phyloP scores from a whole-genome alignment of 139 green algal species.

The Yamagishiella unicocca region DNA sequence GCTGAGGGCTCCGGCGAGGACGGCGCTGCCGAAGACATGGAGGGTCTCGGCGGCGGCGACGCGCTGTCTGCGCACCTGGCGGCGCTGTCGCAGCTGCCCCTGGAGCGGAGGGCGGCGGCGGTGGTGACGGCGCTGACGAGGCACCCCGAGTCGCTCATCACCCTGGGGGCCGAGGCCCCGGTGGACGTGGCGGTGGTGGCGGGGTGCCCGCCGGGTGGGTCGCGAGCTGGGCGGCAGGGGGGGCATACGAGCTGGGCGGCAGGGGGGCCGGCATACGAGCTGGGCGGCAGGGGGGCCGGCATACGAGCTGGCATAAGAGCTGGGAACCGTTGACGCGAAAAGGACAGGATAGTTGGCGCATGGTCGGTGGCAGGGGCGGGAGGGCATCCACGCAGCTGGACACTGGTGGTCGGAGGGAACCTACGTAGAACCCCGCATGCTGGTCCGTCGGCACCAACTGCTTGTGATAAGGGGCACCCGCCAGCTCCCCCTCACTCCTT shows the following conservation, averaged over 20 bases:
- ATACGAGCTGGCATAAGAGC: too few species aligned
- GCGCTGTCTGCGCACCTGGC: not conserved
- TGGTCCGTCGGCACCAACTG: too few species aligned
- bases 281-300: not conserved
- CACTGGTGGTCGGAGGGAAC: too few species aligned
- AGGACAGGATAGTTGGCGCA: too few species aligned
- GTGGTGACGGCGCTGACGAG: not conserved
- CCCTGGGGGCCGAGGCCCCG: slow-evolving; percentile 16
- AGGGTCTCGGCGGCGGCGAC: not conserved
- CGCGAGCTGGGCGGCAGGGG: too few species aligned
- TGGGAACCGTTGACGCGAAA: too few species aligned
- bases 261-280: not conserved
- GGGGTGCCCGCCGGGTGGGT: slow-evolving; percentile 23
- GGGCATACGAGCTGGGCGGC: too few species aligned
- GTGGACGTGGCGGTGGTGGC: slow-evolving; percentile 48
- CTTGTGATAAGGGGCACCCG: too few species aligned
- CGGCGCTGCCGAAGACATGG: not conserved
- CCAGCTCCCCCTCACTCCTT: not conserved
- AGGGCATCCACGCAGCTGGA: too few species aligned
- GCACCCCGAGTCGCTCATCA: not conserved
- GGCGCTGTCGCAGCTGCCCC: not conserved
- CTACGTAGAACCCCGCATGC: too few species aligned
- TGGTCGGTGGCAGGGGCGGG: too few species aligned
- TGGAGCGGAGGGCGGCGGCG: not conserved
- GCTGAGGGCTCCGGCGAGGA: not conserved